These are phyloP conservation scores for Calocera cornea DNA, from an alignment of 768 basidiomycete species.

Conservation along the genomic window DNA sequence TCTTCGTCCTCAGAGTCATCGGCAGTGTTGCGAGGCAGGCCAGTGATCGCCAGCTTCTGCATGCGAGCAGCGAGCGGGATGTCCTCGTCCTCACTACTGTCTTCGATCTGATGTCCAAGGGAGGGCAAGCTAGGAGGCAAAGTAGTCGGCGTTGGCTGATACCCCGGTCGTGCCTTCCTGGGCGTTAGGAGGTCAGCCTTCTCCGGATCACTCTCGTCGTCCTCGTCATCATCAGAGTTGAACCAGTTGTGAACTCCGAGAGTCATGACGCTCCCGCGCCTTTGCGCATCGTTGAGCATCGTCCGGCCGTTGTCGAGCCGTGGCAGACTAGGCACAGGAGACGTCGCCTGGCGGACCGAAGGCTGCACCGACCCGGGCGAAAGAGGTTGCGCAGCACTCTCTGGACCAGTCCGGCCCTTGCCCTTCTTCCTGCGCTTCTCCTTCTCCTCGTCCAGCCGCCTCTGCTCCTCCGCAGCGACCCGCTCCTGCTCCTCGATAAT, in stretches of 20 bases:
- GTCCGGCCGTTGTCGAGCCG: neutral
- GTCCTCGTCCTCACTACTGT: conserved; percentile 23
- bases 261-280: conserved; percentile 10
- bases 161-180: neutral
- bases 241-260: neutral
- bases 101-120: neutral
- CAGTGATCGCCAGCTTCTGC: conserved; percentile 5
- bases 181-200: neutral
- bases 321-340: neutral
- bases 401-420: conserved; percentile 33
- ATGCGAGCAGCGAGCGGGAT: conserved; percentile 25
- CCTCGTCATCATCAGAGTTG: neutral
- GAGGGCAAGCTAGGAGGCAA: neutral
- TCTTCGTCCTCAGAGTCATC: conserved; percentile 66
- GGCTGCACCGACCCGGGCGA: conserved; percentile 11
- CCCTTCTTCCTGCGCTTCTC: conserved; percentile 29
- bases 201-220: neutral
- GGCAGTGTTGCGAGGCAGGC: conserved; percentile 1
- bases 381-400: conserved; percentile 17
- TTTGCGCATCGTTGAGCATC: neutral
- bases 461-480: conserved; percentile 34
- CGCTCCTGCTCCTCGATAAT: conserved; percentile 61
- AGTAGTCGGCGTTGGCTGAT: neutral
- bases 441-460: conserved; percentile 34
- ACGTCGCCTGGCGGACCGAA: neutral